Evolutionary conservation across 2,329 filamentous ascomycete genomes (phyloP).

Genomic region (Dothistroma septosporum): DNA sequence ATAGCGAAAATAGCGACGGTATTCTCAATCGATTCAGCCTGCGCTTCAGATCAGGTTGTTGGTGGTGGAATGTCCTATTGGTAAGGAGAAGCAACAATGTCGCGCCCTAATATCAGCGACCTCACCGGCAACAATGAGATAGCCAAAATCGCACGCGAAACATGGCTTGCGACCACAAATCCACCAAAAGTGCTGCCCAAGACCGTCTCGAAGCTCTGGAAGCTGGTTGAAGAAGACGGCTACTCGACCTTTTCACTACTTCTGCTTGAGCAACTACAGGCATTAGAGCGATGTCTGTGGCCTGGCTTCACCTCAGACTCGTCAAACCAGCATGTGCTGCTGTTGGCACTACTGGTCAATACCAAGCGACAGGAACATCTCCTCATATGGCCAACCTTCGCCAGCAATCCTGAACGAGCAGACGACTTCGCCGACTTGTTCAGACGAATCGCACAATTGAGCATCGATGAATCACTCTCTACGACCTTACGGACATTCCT

Average conservation of each 20-base stretch:
- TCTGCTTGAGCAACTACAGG: slow-evolving; percentile 82
- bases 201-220: slow-evolving; percentile 85
- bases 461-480: slow-evolving; percentile 51
- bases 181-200: slow-evolving; percentile 69
- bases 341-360: slow-evolving; percentile 81
- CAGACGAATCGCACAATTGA: slow-evolving; percentile 83
- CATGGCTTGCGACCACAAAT: slow-evolving; percentile 72
- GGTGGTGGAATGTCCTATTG: background rate
- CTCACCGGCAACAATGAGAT: slow-evolving; percentile 64
- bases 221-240: slow-evolving; percentile 73
- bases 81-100: slow-evolving; percentile 15
- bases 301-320: slow-evolving; percentile 76
- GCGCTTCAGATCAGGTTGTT: background rate
- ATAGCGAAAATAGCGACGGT: too few relatives aligned
- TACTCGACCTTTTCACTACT: slow-evolving; percentile 76
- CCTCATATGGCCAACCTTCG: slow-evolving; percentile 82
- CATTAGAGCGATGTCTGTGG: slow-evolving; percentile 92
- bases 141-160: slow-evolving; percentile 69
- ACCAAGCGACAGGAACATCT: slow-evolving; percentile 84
- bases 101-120: slow-evolving; percentile 63
- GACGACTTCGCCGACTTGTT: slow-evolving; percentile 76
- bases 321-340: slow-evolving; percentile 85
- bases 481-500: slow-evolving; percentile 64
- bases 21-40: too few relatives aligned
- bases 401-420: slow-evolving; percentile 63